Conservation (phyloP, 805 yeast species). For the Zygosaccharomyces pseudorouxii region DNA sequence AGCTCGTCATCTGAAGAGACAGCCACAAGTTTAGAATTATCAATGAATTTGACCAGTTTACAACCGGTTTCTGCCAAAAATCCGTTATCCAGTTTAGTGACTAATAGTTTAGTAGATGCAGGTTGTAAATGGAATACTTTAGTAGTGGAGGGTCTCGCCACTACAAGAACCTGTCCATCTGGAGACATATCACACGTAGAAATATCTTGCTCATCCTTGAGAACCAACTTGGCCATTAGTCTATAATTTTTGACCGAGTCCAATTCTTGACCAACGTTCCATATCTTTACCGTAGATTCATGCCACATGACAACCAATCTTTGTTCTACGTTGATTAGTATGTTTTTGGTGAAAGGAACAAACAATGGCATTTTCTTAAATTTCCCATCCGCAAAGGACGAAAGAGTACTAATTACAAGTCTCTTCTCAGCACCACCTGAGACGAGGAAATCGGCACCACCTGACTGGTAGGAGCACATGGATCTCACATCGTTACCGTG, state of each 20-base stretch:
- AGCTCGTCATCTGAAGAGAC: slow-evolving; percentile 62
- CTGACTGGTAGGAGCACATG: slow-evolving; percentile 64
- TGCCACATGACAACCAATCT: slow-evolving; percentile 71
- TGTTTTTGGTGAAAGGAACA: slow-evolving; percentile 52
- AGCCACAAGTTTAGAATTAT: slow-evolving; percentile 44
- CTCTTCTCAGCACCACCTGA: slow-evolving; percentile 82
- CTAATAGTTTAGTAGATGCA: slow-evolving; percentile 38
- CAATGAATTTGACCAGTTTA: slow-evolving; percentile 46
- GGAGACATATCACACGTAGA: slow-evolving; percentile 60
- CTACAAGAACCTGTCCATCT: slow-evolving; percentile 62
- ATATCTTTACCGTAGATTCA: slow-evolving; percentile 74
- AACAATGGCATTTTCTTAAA: slow-evolving; percentile 62
- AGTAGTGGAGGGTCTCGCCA: slow-evolving; percentile 62
- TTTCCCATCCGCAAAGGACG: slow-evolving; percentile 63
- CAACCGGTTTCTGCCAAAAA: slow-evolving; percentile 47
- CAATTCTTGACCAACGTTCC: slow-evolving; percentile 50
- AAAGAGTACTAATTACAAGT: slow-evolving; percentile 56
- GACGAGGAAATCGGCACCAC: slow-evolving; percentile 60
- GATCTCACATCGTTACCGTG: slow-evolving; percentile 86
- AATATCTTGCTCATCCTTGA: slow-evolving; percentile 77
- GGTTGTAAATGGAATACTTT: slow-evolving; percentile 63
- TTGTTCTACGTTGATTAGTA: slow-evolving; percentile 43
- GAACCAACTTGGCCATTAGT: slow-evolving; percentile 58
- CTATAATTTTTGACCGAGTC: slow-evolving; percentile 35
- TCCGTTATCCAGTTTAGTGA: slow-evolving; percentile 47